Evolutionary conservation across 129 eudicot genomes (phyloP).

Genomic region (Glebionis coronaria): DNA sequence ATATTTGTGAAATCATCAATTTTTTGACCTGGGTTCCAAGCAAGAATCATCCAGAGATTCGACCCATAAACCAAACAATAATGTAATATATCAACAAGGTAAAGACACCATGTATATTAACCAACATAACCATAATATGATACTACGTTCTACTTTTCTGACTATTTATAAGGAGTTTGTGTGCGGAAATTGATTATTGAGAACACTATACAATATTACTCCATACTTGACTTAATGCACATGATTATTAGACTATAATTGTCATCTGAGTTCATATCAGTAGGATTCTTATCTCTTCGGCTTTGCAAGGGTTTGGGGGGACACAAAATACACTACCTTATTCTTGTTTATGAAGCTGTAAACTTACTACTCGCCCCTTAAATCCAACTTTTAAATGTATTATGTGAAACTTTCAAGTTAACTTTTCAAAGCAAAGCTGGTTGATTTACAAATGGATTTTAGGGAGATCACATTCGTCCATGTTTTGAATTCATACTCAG

Average conservation of each 20-base stretch:
- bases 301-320: not conserved
- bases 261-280: not conserved
- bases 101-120: constrained; percentile 1
- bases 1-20: constrained; percentile 18
- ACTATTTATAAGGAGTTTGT: not conserved
- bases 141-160: not conserved
- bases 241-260: not conserved
- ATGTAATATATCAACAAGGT: constrained; percentile 6
- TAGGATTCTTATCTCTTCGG: not conserved
- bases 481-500: not conserved
- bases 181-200: not conserved
- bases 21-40: constrained; percentile 2
- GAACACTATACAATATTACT: not conserved
- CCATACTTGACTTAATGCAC: not conserved
- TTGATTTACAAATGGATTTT: not conserved
- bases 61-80: constrained; percentile 1
- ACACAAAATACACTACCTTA: not conserved
- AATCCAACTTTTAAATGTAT: not conserved
- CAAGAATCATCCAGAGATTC: not conserved
- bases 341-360: not conserved
- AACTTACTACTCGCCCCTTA: not conserved
- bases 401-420: not conserved
- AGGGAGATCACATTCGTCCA: constrained; percentile 6
- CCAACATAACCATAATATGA: constrained; percentile 1
- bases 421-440: not conserved